phyloP scores from a whole-genome alignment of 257 asterid species.

The Phtheirospermum japonicum region DNA sequence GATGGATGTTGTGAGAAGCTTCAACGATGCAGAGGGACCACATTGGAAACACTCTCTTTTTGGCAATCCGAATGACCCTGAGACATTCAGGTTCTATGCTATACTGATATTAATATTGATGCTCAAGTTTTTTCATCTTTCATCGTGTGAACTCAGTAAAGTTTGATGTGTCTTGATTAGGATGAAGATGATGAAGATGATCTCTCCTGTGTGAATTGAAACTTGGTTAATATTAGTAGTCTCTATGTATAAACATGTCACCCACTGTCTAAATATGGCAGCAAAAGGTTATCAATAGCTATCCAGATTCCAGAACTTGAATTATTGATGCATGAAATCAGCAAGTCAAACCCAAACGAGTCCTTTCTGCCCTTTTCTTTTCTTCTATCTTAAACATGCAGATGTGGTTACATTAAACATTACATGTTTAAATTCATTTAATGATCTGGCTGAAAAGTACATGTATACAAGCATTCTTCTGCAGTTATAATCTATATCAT shows the following conservation, averaged over 20 bases:
- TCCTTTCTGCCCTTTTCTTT: slow-evolving; percentile 13
- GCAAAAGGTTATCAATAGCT: slow-evolving; percentile 6
- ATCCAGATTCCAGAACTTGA: slow-evolving; percentile 6
- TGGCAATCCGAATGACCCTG: slow-evolving; percentile 94
- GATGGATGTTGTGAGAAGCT: slow-evolving; percentile 91
- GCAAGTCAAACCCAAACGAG: slow-evolving; percentile 6
- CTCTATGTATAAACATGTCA: slow-evolving; percentile 15
- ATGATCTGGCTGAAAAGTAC: too few relatives aligned
- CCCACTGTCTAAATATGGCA: slow-evolving; percentile 15
- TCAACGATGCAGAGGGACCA: slow-evolving; percentile 78
- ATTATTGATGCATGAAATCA: not conserved
- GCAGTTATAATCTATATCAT: too few relatives aligned
- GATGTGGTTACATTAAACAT: slow-evolving; percentile 12
- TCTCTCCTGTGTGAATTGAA: slow-evolving; percentile 8
- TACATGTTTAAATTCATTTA: slow-evolving; percentile 24
- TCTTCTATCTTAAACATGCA: slow-evolving; percentile 14
- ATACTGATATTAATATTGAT: slow-evolving; percentile 18
- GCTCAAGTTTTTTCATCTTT: slow-evolving; percentile 21
- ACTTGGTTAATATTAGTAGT: slow-evolving; percentile 1
- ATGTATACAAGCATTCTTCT: slow-evolving; percentile 6
- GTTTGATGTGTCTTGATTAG: slow-evolving; percentile 15
- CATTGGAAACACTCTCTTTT: slow-evolving; percentile 96
- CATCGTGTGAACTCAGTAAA: slow-evolving; percentile 12
- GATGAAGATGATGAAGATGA: slow-evolving; percentile 4
- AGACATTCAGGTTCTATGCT: slow-evolving; percentile 72